Base-by-base conservation (phyloP, 352 stramenopile species). In the Pythium dissimile region DNA sequence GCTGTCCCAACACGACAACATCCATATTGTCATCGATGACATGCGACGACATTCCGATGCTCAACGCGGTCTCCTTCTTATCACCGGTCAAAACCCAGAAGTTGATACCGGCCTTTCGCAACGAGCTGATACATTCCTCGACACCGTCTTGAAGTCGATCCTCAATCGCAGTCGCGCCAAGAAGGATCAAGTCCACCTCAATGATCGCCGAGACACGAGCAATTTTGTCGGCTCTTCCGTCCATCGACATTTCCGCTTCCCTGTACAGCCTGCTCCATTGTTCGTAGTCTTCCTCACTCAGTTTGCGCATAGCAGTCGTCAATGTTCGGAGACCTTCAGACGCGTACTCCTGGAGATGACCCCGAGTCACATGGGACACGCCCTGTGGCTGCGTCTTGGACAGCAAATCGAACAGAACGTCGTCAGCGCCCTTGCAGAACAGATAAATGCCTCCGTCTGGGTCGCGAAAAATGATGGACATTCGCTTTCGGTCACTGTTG, bases 401-500 rank as follows among this genome's bases (percentile, higher is more conserved):
- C 11, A 89, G 61, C 31, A 86, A 54, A 53, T 92, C 73, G 27
- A 96, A 91, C 44, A 94, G 73, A 0, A 93, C 65, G 32, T 92
- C 84, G 54, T 95, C 86, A 2, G 86, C 86, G 6, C 80, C 73
- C 47, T 95, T 94, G 64, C 87, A 96, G 53, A 92, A 92, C 16
- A 96, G 64, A 13, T 82, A 66, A 12, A 96, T 80, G 42, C 69
- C 71, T 18, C 78, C 85, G 31, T 88, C 77, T 0, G 75, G 75
- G 26, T 91, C 75, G 24, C 93, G 80, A 26, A 98, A 87, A 30
- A 99, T 76, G 31, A 99, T 90, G 18, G 93, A 98, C 97, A 99
- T 99, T 53, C 97, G 77, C 73, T 99, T 99, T 12, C 97, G 79
- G 48, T 98, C 88, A 48, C 92, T 98, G 68, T 98, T 97, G 77